phyloP scores from a whole-genome alignment of 306 rosid genomes.

The Prosopis cineraria region DNA sequence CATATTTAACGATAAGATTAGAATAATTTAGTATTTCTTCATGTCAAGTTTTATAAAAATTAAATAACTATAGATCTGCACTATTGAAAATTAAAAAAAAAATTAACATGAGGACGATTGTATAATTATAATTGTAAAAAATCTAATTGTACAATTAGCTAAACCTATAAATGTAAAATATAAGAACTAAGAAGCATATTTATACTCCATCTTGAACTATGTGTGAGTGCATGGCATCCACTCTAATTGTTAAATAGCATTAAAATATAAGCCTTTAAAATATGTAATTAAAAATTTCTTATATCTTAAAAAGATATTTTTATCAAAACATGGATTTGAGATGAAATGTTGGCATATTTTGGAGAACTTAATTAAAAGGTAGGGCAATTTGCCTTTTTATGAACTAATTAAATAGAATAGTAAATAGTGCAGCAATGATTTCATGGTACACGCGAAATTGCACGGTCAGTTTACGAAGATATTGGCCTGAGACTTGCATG shows the following conservation, averaged over 20 bases:
- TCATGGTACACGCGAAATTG: not conserved
- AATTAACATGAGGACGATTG: not conserved
- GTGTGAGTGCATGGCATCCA: not conserved
- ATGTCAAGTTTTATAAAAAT: not conserved
- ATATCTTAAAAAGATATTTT: not conserved
- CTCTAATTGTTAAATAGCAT: not conserved
- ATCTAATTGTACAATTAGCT: not conserved
- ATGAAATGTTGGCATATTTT: not conserved
- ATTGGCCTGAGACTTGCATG: constrained; percentile 11
- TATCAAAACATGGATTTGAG: not conserved
- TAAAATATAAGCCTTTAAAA: not conserved
- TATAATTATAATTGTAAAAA: not conserved
- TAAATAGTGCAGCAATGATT: not conserved
- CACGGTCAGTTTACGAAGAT: not conserved
- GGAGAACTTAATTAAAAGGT: not conserved
- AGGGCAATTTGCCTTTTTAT: not conserved
- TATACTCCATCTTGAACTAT: not conserved
- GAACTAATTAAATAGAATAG: not conserved
- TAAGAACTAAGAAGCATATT: not conserved
- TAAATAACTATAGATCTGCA: not conserved
- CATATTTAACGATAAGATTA: not conserved
- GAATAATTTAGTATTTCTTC: not conserved
- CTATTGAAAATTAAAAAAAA: not conserved
- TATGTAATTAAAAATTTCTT: not conserved
- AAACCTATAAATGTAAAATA: not conserved